These are phyloP conservation scores for Uromyces viciae-fabae DNA, from an alignment of 1,284 basidiomycete genomes.

Conservation along the genomic window DNA sequence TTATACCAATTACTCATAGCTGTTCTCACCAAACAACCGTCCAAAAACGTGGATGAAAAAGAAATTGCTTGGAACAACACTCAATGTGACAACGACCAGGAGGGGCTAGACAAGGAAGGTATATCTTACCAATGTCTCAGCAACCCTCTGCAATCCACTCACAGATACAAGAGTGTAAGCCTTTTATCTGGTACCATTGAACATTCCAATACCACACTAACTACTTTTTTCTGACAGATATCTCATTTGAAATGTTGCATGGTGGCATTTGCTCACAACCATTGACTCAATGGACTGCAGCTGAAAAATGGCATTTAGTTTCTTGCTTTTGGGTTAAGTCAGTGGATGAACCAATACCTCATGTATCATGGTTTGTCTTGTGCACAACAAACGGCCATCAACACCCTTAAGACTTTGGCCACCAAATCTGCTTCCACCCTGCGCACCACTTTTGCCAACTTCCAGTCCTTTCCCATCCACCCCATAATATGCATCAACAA, in stretches of 20 bases:
- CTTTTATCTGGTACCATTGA: background rate
- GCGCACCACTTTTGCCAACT: background rate
- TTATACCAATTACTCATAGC: background rate
- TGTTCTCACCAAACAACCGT: background rate
- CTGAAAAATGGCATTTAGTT: background rate
- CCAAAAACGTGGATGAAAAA: too few relatives aligned
- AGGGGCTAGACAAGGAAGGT: too few relatives aligned
- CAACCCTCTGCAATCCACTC: too few relatives aligned
- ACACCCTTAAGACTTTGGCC: background rate
- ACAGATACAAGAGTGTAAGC: too few relatives aligned
- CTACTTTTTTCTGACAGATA: too few relatives aligned
- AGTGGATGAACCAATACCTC: background rate
- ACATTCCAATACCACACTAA: too few relatives aligned
- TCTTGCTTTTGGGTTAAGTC: background rate
- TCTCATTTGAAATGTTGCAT: background rate
- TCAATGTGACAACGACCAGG: too few relatives aligned
- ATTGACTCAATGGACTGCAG: background rate
- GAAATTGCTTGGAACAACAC: too few relatives aligned
- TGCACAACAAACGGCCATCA: background rate
- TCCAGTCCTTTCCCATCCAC: background rate
- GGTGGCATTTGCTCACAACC: background rate
- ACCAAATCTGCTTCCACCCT: background rate
- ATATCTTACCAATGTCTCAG: too few relatives aligned
- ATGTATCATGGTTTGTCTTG: background rate
- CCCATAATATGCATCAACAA: constrained; percentile 14